Evolutionary conservation across 1,284 basidiomycete genomes (phyloP).

Genomic region (Cryptococcus sp.): DNA sequence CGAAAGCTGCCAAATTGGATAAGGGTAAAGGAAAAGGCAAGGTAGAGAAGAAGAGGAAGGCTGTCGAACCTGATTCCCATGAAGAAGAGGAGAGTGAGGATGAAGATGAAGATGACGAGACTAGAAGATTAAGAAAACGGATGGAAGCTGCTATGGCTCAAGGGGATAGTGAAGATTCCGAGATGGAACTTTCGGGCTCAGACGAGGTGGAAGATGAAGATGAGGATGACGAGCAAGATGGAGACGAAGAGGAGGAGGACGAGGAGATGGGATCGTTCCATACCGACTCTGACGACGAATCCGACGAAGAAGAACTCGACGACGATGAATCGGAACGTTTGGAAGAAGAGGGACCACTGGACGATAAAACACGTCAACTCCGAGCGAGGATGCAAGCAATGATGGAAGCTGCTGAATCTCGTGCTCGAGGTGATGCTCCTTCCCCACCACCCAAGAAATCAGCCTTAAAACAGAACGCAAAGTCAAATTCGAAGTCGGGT

Average conservation of each 20-base stretch:
- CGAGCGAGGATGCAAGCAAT: constrained; percentile 34
- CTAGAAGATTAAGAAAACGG: constrained; percentile 13
- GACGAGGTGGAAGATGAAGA: constrained; percentile 9
- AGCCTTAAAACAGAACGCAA: constrained; percentile 1
- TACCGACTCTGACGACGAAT: constrained; percentile 14
- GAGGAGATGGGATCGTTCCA: constrained; percentile 16
- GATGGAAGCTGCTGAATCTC: constrained; percentile 33
- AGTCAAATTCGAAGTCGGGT: constrained; percentile 3
- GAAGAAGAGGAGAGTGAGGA: constrained; percentile 5
- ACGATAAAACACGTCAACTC: constrained; percentile 14
- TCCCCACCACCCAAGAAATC: background rate
- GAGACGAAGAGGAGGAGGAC: constrained; percentile 7
- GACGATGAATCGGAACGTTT: constrained; percentile 23
- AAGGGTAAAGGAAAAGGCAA: background rate
- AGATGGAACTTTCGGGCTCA: background rate
- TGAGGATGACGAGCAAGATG: constrained; percentile 9
- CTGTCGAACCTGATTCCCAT: constrained; percentile 1
- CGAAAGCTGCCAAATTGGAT: constrained; percentile 17
- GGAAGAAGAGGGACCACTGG: constrained; percentile 20
- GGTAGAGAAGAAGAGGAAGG: constrained; percentile 9
- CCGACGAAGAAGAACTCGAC: constrained; percentile 12
- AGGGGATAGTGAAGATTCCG: constrained; percentile 15
- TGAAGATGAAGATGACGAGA: constrained; percentile 25
- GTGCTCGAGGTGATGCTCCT: constrained; percentile 4
- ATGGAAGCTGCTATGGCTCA: constrained; percentile 31